Conservation (phyloP, 768 basidiomycete species). For the Boletales sp. region DNA sequence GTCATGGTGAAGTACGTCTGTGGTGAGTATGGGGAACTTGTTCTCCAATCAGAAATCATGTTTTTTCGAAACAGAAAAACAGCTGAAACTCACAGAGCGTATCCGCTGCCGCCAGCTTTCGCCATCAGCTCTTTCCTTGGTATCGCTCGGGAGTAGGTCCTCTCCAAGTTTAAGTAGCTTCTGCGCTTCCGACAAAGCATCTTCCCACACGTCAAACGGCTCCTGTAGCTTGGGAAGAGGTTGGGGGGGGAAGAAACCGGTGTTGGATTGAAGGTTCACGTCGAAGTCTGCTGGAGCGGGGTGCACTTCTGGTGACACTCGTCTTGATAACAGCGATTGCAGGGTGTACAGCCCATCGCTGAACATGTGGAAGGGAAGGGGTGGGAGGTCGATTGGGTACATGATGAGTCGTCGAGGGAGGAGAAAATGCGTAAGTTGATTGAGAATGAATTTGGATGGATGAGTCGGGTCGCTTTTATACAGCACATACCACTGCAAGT, state of each 20-base stretch:
- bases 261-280: conserved; percentile 41
- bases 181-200: conserved; percentile 52
- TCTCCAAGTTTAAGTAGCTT: conserved; percentile 54
- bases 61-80: conserved; percentile 4
- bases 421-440: not conserved
- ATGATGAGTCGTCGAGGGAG: conserved; percentile 15
- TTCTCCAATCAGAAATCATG: conserved; percentile 11
- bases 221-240: conserved; percentile 55
- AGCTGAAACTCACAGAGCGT: conserved; percentile 48
- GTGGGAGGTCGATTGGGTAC: conserved; percentile 40
- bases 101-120: conserved; percentile 67
- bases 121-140: conserved; percentile 49
- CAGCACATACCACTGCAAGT: conserved; percentile 30
- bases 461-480: conserved; percentile 26
- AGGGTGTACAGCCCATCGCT: conserved; percentile 45
- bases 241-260: conserved; percentile 81
- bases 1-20: conserved; percentile 48
- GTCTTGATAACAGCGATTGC: conserved; percentile 39
- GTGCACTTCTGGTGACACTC: conserved; percentile 28
- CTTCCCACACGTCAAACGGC: conserved; percentile 69
- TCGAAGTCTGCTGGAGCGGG: conserved; percentile 49
- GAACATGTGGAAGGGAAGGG: conserved; percentile 51
- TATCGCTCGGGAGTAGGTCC: conserved; percentile 46
- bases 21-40: conserved; percentile 73
- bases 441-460: conserved; percentile 3